Conservation (phyloP, 108 stramenopile genomes). For the Nitzschia sp. region DNA sequence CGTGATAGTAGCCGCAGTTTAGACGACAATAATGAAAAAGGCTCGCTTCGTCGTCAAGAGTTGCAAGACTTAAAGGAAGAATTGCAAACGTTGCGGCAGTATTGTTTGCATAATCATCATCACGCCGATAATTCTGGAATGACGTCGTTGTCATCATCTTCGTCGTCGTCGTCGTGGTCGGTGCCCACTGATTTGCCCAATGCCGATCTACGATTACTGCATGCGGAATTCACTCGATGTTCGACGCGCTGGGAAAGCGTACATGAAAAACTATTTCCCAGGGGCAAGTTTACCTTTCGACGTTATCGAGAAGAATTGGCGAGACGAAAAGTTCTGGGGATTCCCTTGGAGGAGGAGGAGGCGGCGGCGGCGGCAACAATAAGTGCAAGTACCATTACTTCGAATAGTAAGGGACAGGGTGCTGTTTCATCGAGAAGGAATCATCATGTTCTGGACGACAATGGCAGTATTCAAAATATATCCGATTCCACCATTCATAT, state of each 20-base stretch:
- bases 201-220: constrained; percentile 28
- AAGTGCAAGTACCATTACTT: background rate
- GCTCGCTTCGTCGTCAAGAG: background rate
- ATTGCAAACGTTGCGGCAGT: constrained; percentile 17
- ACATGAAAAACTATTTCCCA: constrained; percentile 10
- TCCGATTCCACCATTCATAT: constrained; percentile 6
- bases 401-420: background rate
- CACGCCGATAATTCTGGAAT: background rate
- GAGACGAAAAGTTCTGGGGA: background rate
- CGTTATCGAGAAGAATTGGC: constrained; percentile 43
- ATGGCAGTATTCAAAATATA: constrained; percentile 1
- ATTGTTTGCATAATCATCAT: constrained; percentile 11
- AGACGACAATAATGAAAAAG: background rate
- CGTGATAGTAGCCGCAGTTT: background rate
- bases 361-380: background rate
- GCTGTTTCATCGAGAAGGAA: no score
- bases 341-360: background rate
- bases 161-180: background rate
- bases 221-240: constrained; percentile 22
- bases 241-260: constrained; percentile 3
- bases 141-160: background rate
- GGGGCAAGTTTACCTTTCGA: constrained; percentile 34
- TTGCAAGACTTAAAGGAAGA: constrained; percentile 20
- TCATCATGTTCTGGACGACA: constrained; percentile 1
- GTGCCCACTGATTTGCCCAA: constrained; percentile 14